Conservation (phyloP, 202 grass and related monocot genomes). For the Panicum hallii region DNA sequence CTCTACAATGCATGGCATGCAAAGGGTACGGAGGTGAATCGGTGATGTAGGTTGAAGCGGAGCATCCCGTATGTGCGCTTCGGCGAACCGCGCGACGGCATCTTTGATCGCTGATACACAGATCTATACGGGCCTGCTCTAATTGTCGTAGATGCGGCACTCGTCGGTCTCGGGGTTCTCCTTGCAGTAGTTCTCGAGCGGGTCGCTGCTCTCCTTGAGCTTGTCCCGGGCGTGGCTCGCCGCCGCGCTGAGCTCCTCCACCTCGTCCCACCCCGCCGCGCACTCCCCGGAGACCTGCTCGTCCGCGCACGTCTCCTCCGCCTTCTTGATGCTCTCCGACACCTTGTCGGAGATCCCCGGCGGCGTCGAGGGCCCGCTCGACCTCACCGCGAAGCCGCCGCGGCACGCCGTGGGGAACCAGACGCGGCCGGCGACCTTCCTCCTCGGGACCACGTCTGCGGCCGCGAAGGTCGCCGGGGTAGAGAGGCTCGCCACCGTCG, state of each 20-base stretch:
- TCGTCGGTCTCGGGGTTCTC: constrained; percentile 87
- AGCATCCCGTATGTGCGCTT: too few species aligned
- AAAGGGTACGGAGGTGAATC: too few species aligned
- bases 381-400: constrained; percentile 42
- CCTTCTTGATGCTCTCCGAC: constrained; percentile 90
- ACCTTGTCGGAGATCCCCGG: constrained; percentile 71
- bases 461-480: constrained; percentile 28
- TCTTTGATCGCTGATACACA: too few species aligned
- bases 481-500: constrained; percentile 45
- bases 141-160: constrained; percentile 90
- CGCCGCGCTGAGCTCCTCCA: constrained; percentile 95
- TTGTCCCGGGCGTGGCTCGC: constrained; percentile 90
- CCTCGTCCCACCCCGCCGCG: constrained; percentile 85
- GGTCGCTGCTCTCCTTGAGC: constrained; percentile 64
- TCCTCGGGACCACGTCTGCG: constrained; percentile 9
- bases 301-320: constrained; percentile 70
- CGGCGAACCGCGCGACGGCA: too few species aligned
- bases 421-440: constrained; percentile 12
- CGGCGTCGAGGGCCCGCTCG: constrained; percentile 66
- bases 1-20: too few species aligned
- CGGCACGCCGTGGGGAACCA: constrained; percentile 11
- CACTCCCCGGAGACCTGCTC: constrained; percentile 60
- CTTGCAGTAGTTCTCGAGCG: constrained; percentile 88
- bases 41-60: too few species aligned
- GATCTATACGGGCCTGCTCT: neutral